A percentile compares a stretch with the other conserved stretches of the same genome.
phyloP scores from a whole-genome alignment of 352 stramenopile species.

The Phytophthora constricta region DNA sequence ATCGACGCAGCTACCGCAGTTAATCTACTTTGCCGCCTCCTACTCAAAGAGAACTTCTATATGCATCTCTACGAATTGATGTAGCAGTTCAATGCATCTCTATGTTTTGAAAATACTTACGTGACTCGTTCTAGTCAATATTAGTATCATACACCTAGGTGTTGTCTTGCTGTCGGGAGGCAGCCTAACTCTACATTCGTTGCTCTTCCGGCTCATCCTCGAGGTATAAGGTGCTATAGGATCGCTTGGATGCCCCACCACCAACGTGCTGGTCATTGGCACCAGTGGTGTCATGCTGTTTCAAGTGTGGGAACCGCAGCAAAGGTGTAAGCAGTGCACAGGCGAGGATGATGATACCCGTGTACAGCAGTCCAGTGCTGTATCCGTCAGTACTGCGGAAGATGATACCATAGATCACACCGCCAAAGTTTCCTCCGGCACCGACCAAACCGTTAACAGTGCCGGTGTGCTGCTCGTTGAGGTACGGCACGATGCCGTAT shows the following conservation, averaged over 20 bases:
- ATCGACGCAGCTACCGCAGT: not conserved
- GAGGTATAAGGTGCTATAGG: conserved; percentile 37
- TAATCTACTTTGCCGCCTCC: not conserved
- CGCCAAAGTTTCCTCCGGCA: conserved; percentile 70
- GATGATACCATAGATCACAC: conserved; percentile 75
- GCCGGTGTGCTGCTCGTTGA: conserved; percentile 71
- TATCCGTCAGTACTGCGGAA: conserved; percentile 57
- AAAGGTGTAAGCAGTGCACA: conserved; percentile 54
- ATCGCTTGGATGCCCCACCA: conserved; percentile 20
- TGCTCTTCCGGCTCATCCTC: conserved; percentile 35
- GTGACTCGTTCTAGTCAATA: no score
- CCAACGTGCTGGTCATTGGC: not conserved
- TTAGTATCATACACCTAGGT: no score
- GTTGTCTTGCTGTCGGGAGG: no score
- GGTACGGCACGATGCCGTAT: conserved; percentile 78
- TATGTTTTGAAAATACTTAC: no score
- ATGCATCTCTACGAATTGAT: no score
- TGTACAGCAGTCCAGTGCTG: conserved; percentile 53
- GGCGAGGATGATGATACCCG: conserved; percentile 61
- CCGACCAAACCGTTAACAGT: conserved; percentile 73
- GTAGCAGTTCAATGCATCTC: no score
- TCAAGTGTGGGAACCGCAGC: conserved; percentile 48
- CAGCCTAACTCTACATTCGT: not conserved
- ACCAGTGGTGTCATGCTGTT: conserved; percentile 15
- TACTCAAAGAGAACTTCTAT: no score